Conservation (phyloP, 495 filamentous ascomycete species). For the Daldinia bambusicola region DNA sequence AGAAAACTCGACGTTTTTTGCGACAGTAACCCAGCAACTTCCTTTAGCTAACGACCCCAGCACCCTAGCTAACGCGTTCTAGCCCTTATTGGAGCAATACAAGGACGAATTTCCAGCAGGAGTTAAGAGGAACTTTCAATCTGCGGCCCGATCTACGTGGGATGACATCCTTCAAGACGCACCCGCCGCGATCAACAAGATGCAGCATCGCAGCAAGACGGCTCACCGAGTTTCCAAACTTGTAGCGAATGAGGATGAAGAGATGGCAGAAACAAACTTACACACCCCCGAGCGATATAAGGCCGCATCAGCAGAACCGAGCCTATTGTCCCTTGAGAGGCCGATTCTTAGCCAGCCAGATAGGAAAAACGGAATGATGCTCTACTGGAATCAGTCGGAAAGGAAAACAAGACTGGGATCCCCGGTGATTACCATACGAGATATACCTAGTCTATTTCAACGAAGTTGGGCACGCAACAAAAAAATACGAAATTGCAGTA, state of each 20-base stretch:
- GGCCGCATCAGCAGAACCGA: neutral
- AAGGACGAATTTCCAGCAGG: conserved; percentile 7
- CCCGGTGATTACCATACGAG: neutral
- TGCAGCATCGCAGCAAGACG: neutral
- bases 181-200: neutral
- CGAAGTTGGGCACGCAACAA: neutral
- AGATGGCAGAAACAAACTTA: neutral
- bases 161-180: neutral
- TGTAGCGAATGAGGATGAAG: neutral
- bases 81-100: conserved; percentile 21
- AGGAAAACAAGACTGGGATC: neutral
- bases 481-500: conserved; percentile 14
- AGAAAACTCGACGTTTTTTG: conserved; percentile 20
- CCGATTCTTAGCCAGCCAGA: neutral
- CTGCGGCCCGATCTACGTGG: conserved; percentile 18
- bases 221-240: neutral
- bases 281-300: neutral
- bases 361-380: conserved; percentile 4
- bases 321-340: neutral
- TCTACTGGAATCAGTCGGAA: neutral
- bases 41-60: neutral
- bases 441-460: conserved; percentile 16
- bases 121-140: conserved; percentile 21
- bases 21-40: conserved; percentile 5
- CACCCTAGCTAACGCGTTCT: conserved; percentile 3